These are phyloP conservation scores for Sporothrix protearum DNA, from an alignment of 2,329 filamentous ascomycete species.

Conservation along the genomic window DNA sequence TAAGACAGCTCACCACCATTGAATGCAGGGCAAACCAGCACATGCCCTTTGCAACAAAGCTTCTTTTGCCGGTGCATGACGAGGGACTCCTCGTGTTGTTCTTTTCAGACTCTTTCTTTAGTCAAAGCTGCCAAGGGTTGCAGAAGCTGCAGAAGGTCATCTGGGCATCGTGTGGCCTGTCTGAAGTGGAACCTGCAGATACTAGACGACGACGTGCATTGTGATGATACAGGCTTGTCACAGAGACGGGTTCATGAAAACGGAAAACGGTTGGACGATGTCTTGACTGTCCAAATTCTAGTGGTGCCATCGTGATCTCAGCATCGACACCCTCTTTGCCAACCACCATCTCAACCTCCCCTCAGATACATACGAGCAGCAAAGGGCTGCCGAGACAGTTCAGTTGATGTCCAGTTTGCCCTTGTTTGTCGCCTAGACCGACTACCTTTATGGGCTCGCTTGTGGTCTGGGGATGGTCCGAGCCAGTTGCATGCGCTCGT, in stretches of 20 bases:
- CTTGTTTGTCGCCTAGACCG: neutral
- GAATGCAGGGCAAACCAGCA: neutral
- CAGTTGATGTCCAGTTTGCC: neutral
- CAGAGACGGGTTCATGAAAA: neutral
- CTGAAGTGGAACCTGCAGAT: neutral
- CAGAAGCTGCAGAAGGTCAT: neutral
- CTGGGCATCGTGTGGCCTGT: conserved; percentile 8
- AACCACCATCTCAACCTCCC: neutral
- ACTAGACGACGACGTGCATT: neutral
- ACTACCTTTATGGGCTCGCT: neutral
- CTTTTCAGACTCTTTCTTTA: neutral
- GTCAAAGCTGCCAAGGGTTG: too few relatives aligned
- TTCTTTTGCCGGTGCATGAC: neutral
- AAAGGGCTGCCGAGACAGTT: neutral
- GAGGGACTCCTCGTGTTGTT: neutral
- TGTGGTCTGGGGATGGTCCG: neutral
- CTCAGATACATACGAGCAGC: neutral
- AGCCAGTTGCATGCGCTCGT: conserved; percentile 27
- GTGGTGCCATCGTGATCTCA: neutral
- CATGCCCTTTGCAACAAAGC: neutral
- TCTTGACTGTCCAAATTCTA: neutral
- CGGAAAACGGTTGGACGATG: neutral
- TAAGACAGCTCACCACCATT: neutral
- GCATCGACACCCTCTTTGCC: neutral
- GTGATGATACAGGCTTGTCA: neutral